Percentiles rank a stretch among this genome's conserved stretches.
These are phyloP conservation scores for Corylus heterophylla DNA, from an alignment of 306 rosid species.

Conservation along the genomic window DNA sequence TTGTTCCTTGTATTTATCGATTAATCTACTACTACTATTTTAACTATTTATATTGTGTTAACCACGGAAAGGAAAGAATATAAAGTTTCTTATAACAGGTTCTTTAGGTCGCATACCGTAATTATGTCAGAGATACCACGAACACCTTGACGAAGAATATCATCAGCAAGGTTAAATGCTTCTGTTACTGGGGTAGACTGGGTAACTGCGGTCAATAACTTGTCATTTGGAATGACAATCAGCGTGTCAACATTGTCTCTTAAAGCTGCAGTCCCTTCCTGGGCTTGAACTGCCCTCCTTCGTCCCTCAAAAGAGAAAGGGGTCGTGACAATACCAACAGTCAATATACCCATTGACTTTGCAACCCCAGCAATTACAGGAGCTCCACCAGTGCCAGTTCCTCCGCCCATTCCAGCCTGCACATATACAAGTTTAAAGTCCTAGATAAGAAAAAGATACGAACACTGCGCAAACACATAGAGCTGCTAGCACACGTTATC, in stretches of 20 bases:
- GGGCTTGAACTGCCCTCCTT: conserved; percentile 98
- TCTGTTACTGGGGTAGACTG: conserved; percentile 97
- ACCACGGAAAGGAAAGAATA: neutral
- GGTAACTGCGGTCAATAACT: conserved; percentile 92
- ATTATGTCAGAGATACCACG: conserved; percentile 99
- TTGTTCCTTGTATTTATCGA: neutral
- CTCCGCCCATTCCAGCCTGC: conserved; percentile 99
- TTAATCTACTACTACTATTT: neutral
- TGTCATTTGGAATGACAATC: conserved; percentile 98
- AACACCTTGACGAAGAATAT: conserved; percentile 98
- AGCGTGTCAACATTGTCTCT: conserved; percentile 95
- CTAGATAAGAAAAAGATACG: conserved; percentile 24
- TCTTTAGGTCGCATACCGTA: conserved; percentile 61
- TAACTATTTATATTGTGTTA: neutral
- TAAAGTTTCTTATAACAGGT: conserved; percentile 23
- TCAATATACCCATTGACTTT: conserved; percentile 94
- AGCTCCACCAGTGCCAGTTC: conserved; percentile 99
- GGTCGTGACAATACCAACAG: conserved; percentile 97
- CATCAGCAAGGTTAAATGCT: conserved; percentile 97
- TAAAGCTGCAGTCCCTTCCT: conserved; percentile 98
- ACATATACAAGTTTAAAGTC: conserved; percentile 23
- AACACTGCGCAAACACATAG: conserved; percentile 8
- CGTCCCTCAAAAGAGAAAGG: conserved; percentile 99
- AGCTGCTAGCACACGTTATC: conserved; percentile 7
- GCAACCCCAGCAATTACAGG: conserved; percentile 95